A percentile compares a stretch with the other conserved stretches of the same genome.
These are phyloP conservation scores for Allantophomopsis lycopodina DNA, from an alignment of 2,329 filamentous ascomycete genomes.

Conservation along the genomic window DNA sequence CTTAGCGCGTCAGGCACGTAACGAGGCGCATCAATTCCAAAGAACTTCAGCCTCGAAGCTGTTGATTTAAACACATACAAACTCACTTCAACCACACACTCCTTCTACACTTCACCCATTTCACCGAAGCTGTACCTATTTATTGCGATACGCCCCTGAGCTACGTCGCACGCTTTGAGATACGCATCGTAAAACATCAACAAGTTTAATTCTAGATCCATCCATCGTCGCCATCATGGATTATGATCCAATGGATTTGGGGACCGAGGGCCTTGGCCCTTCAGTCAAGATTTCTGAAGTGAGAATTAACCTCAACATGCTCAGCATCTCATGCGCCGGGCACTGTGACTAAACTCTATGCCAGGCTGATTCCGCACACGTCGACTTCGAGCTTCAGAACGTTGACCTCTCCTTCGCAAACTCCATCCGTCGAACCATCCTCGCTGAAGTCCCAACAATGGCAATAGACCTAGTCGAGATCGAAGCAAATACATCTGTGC, in stretches of 20 bases:
- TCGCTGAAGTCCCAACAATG: constrained; percentile 87
- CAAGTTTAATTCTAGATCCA: too few relatives aligned
- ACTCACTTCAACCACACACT: not conserved
- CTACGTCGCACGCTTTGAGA: too few relatives aligned
- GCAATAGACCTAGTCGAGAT: constrained; percentile 93
- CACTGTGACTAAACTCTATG: not conserved
- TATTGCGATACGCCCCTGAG: too few relatives aligned
- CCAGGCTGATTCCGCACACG: constrained; percentile 65
- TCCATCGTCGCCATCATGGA: constrained; percentile 24
- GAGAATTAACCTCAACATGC: constrained; percentile 1
- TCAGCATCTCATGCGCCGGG: too few relatives aligned
- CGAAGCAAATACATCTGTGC: constrained; percentile 84
- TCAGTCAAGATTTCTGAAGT: constrained; percentile 31
- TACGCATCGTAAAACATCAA: too few relatives aligned
- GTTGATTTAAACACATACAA: too few relatives aligned
- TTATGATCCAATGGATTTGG: constrained; percentile 28
- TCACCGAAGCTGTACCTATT: too few relatives aligned
- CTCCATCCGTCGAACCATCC: constrained; percentile 77
- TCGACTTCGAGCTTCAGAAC: constrained; percentile 84
- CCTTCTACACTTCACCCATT: not conserved
- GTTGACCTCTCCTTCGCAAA: constrained; percentile 89
- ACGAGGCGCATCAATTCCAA: too few relatives aligned
- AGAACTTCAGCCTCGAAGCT: not conserved
- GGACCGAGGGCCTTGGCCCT: constrained; percentile 28
- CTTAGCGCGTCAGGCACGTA: not conserved